A percentile compares a stretch with the other conserved stretches of the same genome.
Conservation (phyloP, 352 stramenopile genomes). For the Pythium guiyangense region DNA sequence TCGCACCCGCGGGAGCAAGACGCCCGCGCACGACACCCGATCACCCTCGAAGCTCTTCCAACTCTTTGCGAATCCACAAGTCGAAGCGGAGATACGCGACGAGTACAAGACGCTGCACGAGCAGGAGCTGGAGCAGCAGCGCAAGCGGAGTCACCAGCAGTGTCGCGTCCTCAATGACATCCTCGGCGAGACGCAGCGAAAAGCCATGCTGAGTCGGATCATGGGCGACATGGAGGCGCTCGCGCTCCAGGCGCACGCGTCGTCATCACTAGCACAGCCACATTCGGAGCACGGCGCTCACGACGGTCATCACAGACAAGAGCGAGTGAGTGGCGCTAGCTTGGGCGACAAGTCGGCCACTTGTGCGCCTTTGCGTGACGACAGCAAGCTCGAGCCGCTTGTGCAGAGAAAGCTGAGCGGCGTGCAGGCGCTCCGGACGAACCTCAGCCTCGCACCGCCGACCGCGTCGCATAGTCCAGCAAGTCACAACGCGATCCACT, state of each 20-base stretch:
- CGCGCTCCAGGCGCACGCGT: slow-evolving; percentile 11
- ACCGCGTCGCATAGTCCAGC: not conserved
- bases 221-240: slow-evolving; percentile 66
- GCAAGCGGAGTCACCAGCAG: slow-evolving; percentile 11
- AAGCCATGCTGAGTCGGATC: slow-evolving; percentile 54
- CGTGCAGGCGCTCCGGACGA: slow-evolving; percentile 3
- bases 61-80: slow-evolving; percentile 8
- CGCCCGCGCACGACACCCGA: not conserved
- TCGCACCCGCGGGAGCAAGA: not conserved
- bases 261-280: not conserved
- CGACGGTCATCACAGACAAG: not conserved
- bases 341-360: not conserved
- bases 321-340: not conserved
- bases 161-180: slow-evolving; percentile 41
- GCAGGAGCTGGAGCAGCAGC: slow-evolving; percentile 8
- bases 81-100: slow-evolving; percentile 16
- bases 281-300: not conserved
- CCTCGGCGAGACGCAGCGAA: slow-evolving; percentile 53
- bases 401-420: not conserved
- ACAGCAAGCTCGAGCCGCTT: not conserved
- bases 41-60: slow-evolving; percentile 7
- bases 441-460: not conserved
- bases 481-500: not conserved
- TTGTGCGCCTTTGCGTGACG: not conserved
- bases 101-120: slow-evolving; percentile 2